These are phyloP conservation scores for Penicillium sp. DNA, from an alignment of 2,329 filamentous ascomycete genomes.

Conservation along the genomic window DNA sequence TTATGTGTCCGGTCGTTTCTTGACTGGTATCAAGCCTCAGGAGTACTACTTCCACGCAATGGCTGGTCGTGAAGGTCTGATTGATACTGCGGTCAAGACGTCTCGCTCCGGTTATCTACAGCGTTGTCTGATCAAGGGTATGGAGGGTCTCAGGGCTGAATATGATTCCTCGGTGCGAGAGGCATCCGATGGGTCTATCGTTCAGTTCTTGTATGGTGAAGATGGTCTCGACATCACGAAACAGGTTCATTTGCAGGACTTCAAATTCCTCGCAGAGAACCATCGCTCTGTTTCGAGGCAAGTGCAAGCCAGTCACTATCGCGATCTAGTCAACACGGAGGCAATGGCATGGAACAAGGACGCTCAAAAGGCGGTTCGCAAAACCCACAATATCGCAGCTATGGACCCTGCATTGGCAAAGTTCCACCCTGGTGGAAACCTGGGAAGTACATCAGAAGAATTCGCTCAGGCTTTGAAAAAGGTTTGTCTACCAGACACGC, in stretches of 20 bases:
- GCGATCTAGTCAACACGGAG: constrained; percentile 60
- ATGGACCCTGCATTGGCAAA: constrained; percentile 70
- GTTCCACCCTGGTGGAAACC: constrained; percentile 69
- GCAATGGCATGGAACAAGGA: constrained; percentile 56
- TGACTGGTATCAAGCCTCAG: constrained; percentile 93
- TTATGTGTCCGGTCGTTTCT: constrained; percentile 91
- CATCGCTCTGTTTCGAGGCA: constrained; percentile 72
- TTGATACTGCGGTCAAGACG: constrained; percentile 98
- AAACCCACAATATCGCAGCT: constrained; percentile 59
- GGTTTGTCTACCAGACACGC: constrained; percentile 30
- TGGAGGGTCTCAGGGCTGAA: constrained; percentile 87
- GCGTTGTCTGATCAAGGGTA: constrained; percentile 94
- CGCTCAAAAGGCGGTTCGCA: constrained; percentile 72
- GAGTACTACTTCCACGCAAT: constrained; percentile 99
- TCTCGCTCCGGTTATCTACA: constrained; percentile 95
- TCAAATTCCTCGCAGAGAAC: constrained; percentile 84
- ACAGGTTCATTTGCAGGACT: constrained; percentile 83
- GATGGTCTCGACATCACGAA: constrained; percentile 93
- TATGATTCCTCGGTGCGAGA: constrained; percentile 95
- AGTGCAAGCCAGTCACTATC: constrained; percentile 58
- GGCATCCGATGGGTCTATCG: constrained; percentile 74
- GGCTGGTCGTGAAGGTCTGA: constrained; percentile 95
- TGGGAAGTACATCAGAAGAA: constrained; percentile 82
- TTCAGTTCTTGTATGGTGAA: constrained; percentile 95
- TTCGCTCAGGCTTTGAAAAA: constrained; percentile 67